Conservation (phyloP, 352 stramenopile species). For the Globisporangium irregulare region DNA sequence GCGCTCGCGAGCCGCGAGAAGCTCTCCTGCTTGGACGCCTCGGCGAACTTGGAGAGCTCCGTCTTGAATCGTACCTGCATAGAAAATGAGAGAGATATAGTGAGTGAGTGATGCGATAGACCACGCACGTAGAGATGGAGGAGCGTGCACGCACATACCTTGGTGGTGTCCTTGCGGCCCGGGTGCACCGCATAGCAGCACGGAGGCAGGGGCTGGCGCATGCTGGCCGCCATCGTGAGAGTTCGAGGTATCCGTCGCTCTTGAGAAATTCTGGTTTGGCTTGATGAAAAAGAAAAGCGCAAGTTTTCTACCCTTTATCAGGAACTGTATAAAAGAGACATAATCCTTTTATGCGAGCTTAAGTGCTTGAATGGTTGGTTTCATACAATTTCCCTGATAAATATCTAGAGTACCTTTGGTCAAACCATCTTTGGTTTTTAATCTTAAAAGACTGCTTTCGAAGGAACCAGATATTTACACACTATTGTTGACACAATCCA, state of each 20-base stretch:
- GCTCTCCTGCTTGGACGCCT: constrained; percentile 28
- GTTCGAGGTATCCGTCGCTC: neutral
- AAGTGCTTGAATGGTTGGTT: no score
- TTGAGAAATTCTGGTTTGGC: neutral
- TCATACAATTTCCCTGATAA: no score
- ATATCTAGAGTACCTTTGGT: no score
- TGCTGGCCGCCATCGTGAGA: constrained; percentile 14
- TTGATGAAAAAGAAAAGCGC: neutral
- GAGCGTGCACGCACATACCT: constrained; percentile 17
- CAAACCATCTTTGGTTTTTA: no score
- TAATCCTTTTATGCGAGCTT: no score
- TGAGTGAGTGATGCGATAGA: neutral
- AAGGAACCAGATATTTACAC: no score
- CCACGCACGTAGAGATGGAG: neutral
- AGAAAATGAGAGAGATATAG: neutral
- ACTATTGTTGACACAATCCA: no score
- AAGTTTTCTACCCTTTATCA: no score
- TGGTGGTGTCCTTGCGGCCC: constrained; percentile 33
- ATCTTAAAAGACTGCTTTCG: no score
- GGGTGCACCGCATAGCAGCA: constrained; percentile 51
- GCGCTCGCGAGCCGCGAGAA: constrained; percentile 36
- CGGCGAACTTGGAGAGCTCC: constrained; percentile 37
- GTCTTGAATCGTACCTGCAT: constrained; percentile 41
- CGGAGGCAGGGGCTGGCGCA: constrained; percentile 42
- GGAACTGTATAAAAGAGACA: no score